phyloP scores from a whole-genome alignment of 495 filamentous ascomycete species.

The Aspergillus sclerotiicarbonarius region DNA sequence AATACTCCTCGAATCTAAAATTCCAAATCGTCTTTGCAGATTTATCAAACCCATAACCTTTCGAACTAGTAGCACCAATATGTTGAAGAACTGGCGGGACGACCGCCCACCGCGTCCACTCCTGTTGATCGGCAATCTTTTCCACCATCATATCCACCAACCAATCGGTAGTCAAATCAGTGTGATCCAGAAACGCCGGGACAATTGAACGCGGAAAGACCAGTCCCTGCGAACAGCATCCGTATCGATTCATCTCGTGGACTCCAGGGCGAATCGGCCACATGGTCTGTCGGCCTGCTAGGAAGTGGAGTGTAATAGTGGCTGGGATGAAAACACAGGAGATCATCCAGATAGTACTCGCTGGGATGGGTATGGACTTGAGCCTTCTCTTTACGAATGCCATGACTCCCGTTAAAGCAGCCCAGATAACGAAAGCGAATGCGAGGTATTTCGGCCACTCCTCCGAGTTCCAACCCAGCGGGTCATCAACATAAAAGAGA shows the following conservation, averaged over 20 bases:
- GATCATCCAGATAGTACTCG: constrained; percentile 16
- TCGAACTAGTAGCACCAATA: constrained; percentile 40
- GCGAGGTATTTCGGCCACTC: constrained; percentile 18
- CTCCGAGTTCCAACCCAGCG: constrained; percentile 19
- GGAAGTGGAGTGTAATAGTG: constrained; percentile 29
- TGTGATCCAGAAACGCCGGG: constrained; percentile 16
- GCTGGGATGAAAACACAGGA: constrained; percentile 28
- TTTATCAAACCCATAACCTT: constrained; percentile 26
- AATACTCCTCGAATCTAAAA: constrained; percentile 39
- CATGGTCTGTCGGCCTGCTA: constrained; percentile 34
- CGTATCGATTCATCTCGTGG: constrained; percentile 48
- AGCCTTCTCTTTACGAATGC: constrained; percentile 1
- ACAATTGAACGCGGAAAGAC: constrained; percentile 38
- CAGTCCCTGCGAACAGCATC: constrained; percentile 49
- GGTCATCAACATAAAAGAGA: constrained; percentile 17
- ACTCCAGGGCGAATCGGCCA: constrained; percentile 36
- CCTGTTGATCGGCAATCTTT: constrained; percentile 36
- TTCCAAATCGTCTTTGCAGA: constrained; percentile 39
- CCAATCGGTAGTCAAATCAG: constrained; percentile 24
- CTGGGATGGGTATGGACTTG: constrained; percentile 17
- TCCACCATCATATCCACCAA: constrained; percentile 45
- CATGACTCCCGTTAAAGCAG: constrained; percentile 11
- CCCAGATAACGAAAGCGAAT: constrained; percentile 13
- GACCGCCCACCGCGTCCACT: constrained; percentile 45
- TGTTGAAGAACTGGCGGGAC: constrained; percentile 53